Conservation (phyloP, 176 grass and related monocot genomes). For the Cocos nucifera region DNA sequence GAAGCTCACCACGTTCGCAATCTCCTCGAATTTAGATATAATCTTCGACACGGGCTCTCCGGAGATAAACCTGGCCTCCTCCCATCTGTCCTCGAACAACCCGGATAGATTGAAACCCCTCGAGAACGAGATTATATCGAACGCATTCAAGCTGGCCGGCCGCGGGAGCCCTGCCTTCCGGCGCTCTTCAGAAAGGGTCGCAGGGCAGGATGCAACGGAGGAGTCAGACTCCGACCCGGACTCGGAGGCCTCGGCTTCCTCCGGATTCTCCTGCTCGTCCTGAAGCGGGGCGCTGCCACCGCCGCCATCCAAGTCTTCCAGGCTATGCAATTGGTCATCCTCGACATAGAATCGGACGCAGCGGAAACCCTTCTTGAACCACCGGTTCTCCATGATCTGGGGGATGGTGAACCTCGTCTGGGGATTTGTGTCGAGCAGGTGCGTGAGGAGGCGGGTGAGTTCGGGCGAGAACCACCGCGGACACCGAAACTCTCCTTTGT, state of each 20-base stretch:
- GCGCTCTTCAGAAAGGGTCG: neutral
- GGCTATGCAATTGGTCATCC: constrained; percentile 1
- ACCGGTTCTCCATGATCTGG: constrained; percentile 8
- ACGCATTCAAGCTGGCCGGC: constrained; percentile 8
- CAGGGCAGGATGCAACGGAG: neutral
- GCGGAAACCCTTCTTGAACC: constrained; percentile 16
- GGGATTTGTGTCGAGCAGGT: constrained; percentile 11
- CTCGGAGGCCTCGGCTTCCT: neutral
- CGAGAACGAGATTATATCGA: constrained; percentile 15
- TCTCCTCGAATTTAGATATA: constrained; percentile 15
- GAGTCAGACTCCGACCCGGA: constrained; percentile 9
- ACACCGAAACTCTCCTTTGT: constrained; percentile 11
- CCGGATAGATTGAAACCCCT: constrained; percentile 10
- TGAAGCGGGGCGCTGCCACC: neutral
- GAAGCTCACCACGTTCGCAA: constrained; percentile 7
- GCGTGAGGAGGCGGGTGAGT: neutral
- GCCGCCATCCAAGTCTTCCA: neutral
- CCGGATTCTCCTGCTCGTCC: neutral
- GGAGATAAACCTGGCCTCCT: constrained; percentile 9
- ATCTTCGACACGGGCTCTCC: neutral
- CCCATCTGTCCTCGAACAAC: constrained; percentile 8
- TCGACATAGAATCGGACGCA: neutral
- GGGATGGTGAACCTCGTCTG: constrained; percentile 4
- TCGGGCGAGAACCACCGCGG: constrained; percentile 10
- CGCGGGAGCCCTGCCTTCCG: neutral